Base-by-base conservation (phyloP, 1,139 yeast genomes). In the Suhomyces bolitotheri region DNA sequence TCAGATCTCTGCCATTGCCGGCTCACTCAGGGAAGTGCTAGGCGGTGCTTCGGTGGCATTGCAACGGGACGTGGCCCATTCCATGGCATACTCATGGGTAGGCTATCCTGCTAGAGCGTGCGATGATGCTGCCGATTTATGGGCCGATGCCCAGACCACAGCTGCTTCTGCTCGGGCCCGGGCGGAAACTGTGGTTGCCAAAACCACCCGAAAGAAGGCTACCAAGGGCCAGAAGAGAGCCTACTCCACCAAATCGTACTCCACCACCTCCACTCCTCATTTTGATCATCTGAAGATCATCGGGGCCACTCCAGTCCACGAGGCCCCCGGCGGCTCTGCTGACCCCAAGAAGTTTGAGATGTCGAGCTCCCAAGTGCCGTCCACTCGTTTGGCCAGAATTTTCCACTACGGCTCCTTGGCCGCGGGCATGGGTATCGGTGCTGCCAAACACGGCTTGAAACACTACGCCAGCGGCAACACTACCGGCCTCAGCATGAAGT, bases 381-480 rank as follows among this genome's bases (percentile, higher is more conserved):
- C 94, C 14, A 76, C 95, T 1, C 76, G 97, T 51, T 62, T 92
- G 22, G 88, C 90, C 12, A 73, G 99, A 43, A 71, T 92, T 34
- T 87, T 89, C 56, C 98, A 92, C 59, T 92, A 90, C 56, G 97
- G 98, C 5, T 71, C 88, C 3, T 67, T 92, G 29, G 98, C 97
- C 1, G 95, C 97, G 0, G 89, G 94, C 1, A 80, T 92, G 55
- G 95, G 97, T 1, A 49, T 87, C 16, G 92, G 95, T 23, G 94
- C 88, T 23, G 80, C 96, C 2, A 69, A 80, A 17, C 95, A 89
- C 49, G 84, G 95, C 2, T 58, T 90, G 33, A 76, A 81, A 40
- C 80, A 89, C 32, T 73, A 80, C 38, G 82, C 87, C 0, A 58
- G 69, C 17, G 73, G 71, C 2, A 58, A 62, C 27, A 58, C 65